Evolutionary conservation across 495 filamentous ascomycete species (phyloP), one percentile per base, ranked within the genome.

Genomic region (Viridothelium virens): DNA sequence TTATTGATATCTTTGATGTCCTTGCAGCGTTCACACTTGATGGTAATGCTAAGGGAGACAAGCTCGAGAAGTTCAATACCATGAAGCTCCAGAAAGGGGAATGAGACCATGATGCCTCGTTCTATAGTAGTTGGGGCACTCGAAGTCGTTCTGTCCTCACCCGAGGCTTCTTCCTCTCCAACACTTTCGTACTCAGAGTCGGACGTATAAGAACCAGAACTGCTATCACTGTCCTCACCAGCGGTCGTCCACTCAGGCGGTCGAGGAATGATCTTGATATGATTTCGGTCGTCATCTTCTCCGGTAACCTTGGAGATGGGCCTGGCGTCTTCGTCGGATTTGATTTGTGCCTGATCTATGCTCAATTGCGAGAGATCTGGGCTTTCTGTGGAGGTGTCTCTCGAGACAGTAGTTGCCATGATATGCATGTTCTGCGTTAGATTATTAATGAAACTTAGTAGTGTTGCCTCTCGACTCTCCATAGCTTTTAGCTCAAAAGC

Each of bases 11-110:
- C 91, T 73, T 85, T 85, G 2, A 81, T 72, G 47, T 88, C 88
- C 74, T 91, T 94, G 80, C 92, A 97, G 47, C 91, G 84, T 39
- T 87, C 86, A 76, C 92, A 97, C 72, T 92, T 93, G 63, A 94
- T 77, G 0, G 82, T 88, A 65, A 95, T 79, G 50, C 81, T 86
- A n/a, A 95, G 78, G 12, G 82, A 78, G 0, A 81, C 74, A 2
- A 96, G 74, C 68, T 96, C 87, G 41, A 96, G 80, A 1, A 96
- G 77, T 71, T 96, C 91, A 65, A 96, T 87, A 56, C 87, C 85
- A 68, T 93, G 83, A 2, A 96, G 85, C 67, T 93, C 90, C 62
- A 96, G 77, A 33, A 83, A 86, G 0, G 92, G 92, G 72, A 96
- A 92, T 2, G 88, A 92, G 14, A 97, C 82, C 3, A 90, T 84